A percentile compares a stretch with the other conserved stretches of the same genome.
Conservation (phyloP, 192 early-diverging fungal species). For the Haplosporangium gracile region DNA sequence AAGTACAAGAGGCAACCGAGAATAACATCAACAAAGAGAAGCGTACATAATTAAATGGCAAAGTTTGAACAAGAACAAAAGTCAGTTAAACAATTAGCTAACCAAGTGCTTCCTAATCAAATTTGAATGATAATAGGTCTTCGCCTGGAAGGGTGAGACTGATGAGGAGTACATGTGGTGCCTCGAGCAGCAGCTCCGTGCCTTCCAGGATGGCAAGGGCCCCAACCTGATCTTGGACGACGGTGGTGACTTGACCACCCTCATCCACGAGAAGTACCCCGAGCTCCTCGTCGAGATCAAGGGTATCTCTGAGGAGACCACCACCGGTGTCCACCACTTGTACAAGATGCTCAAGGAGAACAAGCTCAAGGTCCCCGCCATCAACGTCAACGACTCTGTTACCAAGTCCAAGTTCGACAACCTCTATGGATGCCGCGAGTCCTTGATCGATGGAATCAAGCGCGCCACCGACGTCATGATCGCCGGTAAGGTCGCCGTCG, state of each 20-base stretch:
- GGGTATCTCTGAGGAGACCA: slow-evolving; percentile 99
- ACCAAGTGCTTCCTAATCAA: neutral
- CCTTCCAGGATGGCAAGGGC: slow-evolving; percentile 93
- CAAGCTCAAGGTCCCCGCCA: slow-evolving; percentile 97
- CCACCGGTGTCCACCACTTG: slow-evolving; percentile 99
- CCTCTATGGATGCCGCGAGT: slow-evolving; percentile 99
- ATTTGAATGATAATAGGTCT: slow-evolving; percentile 55
- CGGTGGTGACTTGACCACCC: slow-evolving; percentile 96
- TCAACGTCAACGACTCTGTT: slow-evolving; percentile 99
- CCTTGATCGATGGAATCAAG: slow-evolving; percentile 99
- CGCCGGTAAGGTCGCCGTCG: slow-evolving; percentile 98
- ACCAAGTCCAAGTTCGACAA: slow-evolving; percentile 99
- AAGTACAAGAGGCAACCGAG: too few species aligned
- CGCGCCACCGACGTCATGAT: slow-evolving; percentile 99
- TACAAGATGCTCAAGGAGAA: slow-evolving; percentile 99
- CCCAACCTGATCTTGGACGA: slow-evolving; percentile 99
- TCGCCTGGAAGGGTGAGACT: slow-evolving; percentile 99
- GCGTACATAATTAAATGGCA: too few species aligned
- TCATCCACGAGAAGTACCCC: slow-evolving; percentile 98
- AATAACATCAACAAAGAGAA: too few species aligned
- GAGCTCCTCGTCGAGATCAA: slow-evolving; percentile 87
- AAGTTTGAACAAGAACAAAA: too few species aligned
- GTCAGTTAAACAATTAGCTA: neutral
- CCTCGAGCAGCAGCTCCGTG: slow-evolving; percentile 93
- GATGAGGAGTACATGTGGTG: slow-evolving; percentile 99